phyloP scores from a whole-genome alignment of 2,329 filamentous ascomycete species.

The Aspergillus sp. region DNA sequence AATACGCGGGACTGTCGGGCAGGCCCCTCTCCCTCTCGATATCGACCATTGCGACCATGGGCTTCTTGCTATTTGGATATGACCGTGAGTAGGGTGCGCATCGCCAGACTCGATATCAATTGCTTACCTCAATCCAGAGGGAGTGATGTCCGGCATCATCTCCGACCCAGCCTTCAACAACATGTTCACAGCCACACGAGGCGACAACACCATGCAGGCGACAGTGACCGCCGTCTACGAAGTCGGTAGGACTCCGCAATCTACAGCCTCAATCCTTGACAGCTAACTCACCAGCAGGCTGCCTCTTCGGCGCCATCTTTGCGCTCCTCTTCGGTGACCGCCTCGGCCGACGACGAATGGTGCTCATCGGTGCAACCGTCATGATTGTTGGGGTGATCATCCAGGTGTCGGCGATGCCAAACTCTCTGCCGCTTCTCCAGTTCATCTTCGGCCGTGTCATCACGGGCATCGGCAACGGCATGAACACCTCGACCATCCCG shows the following conservation, averaged over 20 bases:
- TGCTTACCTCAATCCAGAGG: constrained; percentile 1
- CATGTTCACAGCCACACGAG: constrained; percentile 9
- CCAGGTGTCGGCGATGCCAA: constrained; percentile 15
- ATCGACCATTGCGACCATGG: constrained; percentile 61
- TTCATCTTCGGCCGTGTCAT: constrained; percentile 20
- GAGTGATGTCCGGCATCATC: constrained; percentile 13
- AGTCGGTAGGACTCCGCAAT: constrained; percentile 2
- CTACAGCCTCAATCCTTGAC: not conserved
- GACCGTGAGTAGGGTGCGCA: constrained; percentile 40
- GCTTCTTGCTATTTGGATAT: constrained; percentile 60
- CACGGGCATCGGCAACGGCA: constrained; percentile 19
- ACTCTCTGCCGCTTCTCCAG: constrained; percentile 13
- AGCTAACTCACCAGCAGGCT: not conserved
- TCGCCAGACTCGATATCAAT: not conserved
- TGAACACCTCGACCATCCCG: constrained; percentile 19
- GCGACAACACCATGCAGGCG: constrained; percentile 10
- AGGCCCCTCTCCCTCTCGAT: constrained; percentile 55
- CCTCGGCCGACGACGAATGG: constrained; percentile 14
- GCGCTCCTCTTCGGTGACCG: constrained; percentile 14
- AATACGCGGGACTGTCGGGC: constrained; percentile 59
- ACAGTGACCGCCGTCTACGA: constrained; percentile 12
- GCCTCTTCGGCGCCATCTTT: constrained; percentile 13
- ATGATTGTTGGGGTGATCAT: constrained; percentile 18
- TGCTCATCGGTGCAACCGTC: constrained; percentile 13
- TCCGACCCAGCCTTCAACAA: constrained; percentile 12